A percentile compares a stretch with the other conserved stretches of the same genome.
Conservation (phyloP, 2,329 filamentous ascomycete species). For the Aspergillus thermomutatus region DNA sequence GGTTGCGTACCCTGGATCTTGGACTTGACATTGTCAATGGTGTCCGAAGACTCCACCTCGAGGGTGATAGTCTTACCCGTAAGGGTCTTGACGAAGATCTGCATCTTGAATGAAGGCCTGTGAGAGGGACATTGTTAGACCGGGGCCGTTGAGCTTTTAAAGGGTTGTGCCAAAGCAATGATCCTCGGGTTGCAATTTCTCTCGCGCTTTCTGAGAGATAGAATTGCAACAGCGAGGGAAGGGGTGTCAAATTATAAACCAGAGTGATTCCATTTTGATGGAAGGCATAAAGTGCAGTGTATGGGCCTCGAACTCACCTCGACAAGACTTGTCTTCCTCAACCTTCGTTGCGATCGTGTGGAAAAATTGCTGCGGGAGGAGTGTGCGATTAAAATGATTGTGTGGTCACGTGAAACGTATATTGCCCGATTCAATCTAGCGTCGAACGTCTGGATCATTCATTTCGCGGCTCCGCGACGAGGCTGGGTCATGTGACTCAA, state of each 20-base stretch:
- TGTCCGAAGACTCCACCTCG: constrained; percentile 99
- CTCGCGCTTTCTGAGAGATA: background rate
- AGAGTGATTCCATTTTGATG: background rate
- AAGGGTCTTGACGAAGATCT: constrained; percentile 63
- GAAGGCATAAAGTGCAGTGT: background rate
- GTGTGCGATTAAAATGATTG: constrained; percentile 37
- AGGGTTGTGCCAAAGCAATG: background rate
- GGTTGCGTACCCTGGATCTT: constrained; percentile 68
- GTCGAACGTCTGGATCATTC: constrained; percentile 5
- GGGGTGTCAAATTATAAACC: background rate
- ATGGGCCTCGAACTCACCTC: constrained; percentile 45
- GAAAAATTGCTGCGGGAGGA: constrained; percentile 23
- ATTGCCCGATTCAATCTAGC: constrained; percentile 10
- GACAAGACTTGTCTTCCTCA: constrained; percentile 61
- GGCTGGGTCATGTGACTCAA: constrained; percentile 7
- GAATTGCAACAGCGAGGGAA: background rate
- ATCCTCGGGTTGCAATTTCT: background rate
- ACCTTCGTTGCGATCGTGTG: constrained; percentile 43
- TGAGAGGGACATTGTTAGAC: constrained; percentile 15
- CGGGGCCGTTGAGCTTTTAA: background rate
- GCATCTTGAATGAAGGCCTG: constrained; percentile 49
- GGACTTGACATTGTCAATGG: constrained; percentile 99
- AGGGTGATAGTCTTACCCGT: constrained; percentile 99
- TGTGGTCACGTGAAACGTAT: constrained; percentile 35
- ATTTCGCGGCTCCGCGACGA: background rate